These are phyloP conservation scores for Glonium stellatum DNA, from an alignment of 495 filamentous ascomycete genomes.

Conservation along the genomic window DNA sequence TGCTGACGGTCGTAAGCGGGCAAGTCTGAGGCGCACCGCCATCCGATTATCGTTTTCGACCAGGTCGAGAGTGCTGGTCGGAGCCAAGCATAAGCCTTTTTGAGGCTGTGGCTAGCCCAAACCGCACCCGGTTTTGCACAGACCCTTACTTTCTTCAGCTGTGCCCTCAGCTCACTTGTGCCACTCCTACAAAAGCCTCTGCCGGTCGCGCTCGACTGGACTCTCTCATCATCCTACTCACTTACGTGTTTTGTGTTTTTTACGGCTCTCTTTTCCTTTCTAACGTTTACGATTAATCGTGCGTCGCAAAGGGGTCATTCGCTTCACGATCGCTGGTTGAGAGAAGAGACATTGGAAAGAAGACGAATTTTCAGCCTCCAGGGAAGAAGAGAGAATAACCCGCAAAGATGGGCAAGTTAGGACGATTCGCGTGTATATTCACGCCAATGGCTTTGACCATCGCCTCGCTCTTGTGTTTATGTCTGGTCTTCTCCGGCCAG, in stretches of 20 bases:
- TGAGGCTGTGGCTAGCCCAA: background rate
- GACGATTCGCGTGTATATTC: conserved; percentile 73
- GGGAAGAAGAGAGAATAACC: conserved; percentile 4
- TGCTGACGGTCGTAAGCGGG: no score
- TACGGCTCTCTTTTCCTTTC: background rate
- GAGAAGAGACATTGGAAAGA: background rate
- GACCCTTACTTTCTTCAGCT: background rate
- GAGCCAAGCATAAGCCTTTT: background rate
- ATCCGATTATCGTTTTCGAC: background rate
- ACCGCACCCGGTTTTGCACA: background rate
- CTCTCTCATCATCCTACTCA: background rate
- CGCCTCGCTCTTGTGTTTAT: conserved; percentile 62
- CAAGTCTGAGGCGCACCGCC: no score
- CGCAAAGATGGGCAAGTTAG: conserved; percentile 60
- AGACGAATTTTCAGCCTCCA: background rate
- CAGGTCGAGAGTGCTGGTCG: background rate
- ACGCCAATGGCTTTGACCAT: conserved; percentile 70
- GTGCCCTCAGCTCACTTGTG: background rate
- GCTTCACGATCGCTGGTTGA: background rate
- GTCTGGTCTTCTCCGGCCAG: conserved; percentile 66
- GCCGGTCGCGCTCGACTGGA: background rate
- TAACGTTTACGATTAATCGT: background rate
- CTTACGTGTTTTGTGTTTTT: background rate
- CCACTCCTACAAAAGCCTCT: background rate
- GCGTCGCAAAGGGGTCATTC: background rate